A percentile compares a stretch with the other conserved stretches of the same genome.
Conservation (phyloP, 2,329 filamentous ascomycete species). For the Pseudocercospora pini-densiflorae region DNA sequence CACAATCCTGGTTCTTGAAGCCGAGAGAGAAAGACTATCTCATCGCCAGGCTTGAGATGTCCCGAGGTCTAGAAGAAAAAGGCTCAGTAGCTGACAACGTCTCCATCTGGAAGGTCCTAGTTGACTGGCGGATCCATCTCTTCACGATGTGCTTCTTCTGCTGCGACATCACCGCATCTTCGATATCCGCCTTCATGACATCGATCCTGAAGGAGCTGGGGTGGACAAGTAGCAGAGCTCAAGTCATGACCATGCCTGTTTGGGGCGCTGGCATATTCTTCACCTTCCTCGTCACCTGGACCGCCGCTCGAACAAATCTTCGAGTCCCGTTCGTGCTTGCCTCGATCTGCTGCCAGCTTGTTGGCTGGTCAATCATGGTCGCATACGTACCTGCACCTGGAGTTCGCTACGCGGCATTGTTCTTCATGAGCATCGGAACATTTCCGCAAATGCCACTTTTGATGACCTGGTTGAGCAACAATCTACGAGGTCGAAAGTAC, state of each 20-base stretch:
- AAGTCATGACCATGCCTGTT: conserved; percentile 21
- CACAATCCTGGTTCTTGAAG: conserved; percentile 18
- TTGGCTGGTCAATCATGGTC: conserved; percentile 18
- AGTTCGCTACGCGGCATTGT: conserved; percentile 15
- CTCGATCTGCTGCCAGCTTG: conserved; percentile 15
- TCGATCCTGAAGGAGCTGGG: conserved; percentile 19
- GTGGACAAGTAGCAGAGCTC: conserved; percentile 16
- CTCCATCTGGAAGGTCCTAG: conserved; percentile 16
- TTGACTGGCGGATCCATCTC: conserved; percentile 20
- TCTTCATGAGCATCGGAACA: conserved; percentile 21
- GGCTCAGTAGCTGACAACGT: conserved; percentile 17
- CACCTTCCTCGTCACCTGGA: conserved; percentile 19
- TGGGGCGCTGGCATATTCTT: conserved; percentile 20
- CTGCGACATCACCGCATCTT: conserved; percentile 18
- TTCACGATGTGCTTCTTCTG: conserved; percentile 22
- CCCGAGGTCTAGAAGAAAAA: conserved; percentile 15
- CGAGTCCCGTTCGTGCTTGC: conserved; percentile 14
- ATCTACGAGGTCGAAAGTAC: conserved; percentile 16
- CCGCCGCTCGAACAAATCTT: conserved; percentile 9
- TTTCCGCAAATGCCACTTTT: conserved; percentile 19
- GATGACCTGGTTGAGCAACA: conserved; percentile 17
- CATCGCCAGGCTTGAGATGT: conserved; percentile 10
- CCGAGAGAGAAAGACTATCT: conserved; percentile 14
- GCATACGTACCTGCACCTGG: conserved; percentile 17
- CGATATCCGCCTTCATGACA: conserved; percentile 21